phyloP scores from a whole-genome alignment of 805 yeast genomes.

The Maudiozyma bulderi region DNA sequence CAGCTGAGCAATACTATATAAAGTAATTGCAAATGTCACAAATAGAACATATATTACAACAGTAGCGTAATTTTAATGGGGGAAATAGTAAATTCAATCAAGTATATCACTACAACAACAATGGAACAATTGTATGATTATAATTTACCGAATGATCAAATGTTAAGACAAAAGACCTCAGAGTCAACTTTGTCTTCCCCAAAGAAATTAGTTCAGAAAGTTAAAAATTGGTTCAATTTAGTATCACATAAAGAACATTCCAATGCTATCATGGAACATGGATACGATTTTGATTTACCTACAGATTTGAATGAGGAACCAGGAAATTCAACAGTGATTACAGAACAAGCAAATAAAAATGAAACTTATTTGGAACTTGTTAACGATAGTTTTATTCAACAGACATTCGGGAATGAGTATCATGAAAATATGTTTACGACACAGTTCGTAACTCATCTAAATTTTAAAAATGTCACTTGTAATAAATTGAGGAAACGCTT shows the following conservation, averaged over 20 bases:
- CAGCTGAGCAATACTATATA: too few relatives aligned
- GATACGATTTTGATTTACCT: too few relatives aligned
- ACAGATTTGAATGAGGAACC: neutral
- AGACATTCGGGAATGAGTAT: neutral
- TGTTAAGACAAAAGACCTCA: neutral
- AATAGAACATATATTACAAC: too few relatives aligned
- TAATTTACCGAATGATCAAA: neutral
- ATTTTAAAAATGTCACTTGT: neutral
- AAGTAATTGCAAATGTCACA: too few relatives aligned
- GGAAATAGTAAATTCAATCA: neutral
- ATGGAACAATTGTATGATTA: neutral
- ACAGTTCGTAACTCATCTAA: neutral
- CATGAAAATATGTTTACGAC: neutral
- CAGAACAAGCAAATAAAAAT: too few relatives aligned
- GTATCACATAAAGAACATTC: too few relatives aligned
- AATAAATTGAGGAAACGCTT: constrained; percentile 1
- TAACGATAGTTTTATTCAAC: neutral
- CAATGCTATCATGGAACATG: too few relatives aligned
- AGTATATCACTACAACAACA: neutral
- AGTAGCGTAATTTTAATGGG: too few relatives aligned
- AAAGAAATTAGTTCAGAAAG: neutral
- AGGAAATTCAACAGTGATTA: neutral
- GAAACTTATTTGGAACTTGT: neutral
- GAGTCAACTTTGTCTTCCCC: neutral
- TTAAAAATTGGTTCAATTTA: neutral